Conservation (phyloP, 108 stramenopile species). For the Nitzschia sp. region DNA sequence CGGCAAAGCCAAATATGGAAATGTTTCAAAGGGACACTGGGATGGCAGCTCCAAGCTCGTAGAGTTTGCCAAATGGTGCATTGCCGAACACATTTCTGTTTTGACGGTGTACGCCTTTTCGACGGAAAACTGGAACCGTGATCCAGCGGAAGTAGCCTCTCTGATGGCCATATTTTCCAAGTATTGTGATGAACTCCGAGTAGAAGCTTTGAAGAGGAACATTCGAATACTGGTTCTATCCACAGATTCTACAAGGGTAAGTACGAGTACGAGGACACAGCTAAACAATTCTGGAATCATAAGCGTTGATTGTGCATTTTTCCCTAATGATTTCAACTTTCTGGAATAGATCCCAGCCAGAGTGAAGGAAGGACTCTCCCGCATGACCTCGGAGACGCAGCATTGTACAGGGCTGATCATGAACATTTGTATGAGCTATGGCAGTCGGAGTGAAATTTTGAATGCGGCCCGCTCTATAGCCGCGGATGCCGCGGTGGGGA, state of each 20-base stretch:
- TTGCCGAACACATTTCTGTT: constrained; percentile 69
- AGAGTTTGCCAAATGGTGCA: constrained; percentile 94
- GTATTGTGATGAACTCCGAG: constrained; percentile 84
- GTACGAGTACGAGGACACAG: constrained; percentile 8
- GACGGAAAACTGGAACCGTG: constrained; percentile 97
- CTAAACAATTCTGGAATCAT: background rate
- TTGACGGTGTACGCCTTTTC: constrained; percentile 97
- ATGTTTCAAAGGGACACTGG: constrained; percentile 84
- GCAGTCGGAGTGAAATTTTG: constrained; percentile 91
- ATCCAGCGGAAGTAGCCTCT: constrained; percentile 74
- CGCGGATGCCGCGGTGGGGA: constrained; percentile 45
- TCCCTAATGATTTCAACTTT: constrained; percentile 5
- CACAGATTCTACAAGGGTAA: constrained; percentile 60
- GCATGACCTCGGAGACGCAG: constrained; percentile 59
- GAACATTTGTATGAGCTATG: constrained; percentile 95
- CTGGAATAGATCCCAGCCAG: constrained; percentile 47
- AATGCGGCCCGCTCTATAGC: constrained; percentile 68
- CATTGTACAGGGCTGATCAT: constrained; percentile 62
- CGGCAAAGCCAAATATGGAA: constrained; percentile 71
- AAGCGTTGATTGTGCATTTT: too few species aligned
- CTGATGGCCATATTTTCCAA: constrained; percentile 69
- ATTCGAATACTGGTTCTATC: constrained; percentile 79
- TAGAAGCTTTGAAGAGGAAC: constrained; percentile 80
- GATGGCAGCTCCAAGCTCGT: constrained; percentile 90
- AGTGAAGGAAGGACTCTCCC: constrained; percentile 47